Evolutionary conservation across 2,329 filamentous ascomycete species (phyloP).

Genomic region (Alternaria sp.): DNA sequence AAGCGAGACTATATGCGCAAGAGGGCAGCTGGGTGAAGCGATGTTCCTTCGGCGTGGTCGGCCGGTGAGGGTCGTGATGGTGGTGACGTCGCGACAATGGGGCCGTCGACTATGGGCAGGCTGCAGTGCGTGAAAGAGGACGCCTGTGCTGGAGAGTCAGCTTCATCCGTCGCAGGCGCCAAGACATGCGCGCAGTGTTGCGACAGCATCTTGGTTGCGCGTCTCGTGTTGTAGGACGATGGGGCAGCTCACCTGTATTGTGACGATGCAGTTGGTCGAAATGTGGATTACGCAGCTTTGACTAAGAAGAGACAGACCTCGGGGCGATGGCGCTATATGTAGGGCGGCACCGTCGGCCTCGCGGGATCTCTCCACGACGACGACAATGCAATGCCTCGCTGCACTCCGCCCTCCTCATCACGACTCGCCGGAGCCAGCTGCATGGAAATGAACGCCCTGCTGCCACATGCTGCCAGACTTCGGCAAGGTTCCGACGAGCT

Average conservation of each 20-base stretch:
- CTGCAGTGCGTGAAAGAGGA: constrained; percentile 14
- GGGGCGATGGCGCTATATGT: constrained; percentile 22
- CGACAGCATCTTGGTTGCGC: constrained; percentile 19
- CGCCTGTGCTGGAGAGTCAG: constrained; percentile 21
- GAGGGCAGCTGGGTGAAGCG: neutral
- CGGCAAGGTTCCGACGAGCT: constrained; percentile 19
- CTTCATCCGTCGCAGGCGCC: constrained; percentile 13
- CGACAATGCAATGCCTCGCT: constrained; percentile 3
- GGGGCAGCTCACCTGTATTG: constrained; percentile 31
- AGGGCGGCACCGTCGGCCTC: constrained; percentile 13
- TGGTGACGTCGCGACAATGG: constrained; percentile 22
- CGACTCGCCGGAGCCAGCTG: constrained; percentile 4
- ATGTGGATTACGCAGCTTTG: constrained; percentile 33
- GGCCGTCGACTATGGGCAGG: constrained; percentile 8
- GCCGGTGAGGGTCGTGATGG: constrained; percentile 1
- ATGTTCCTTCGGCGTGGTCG: neutral
- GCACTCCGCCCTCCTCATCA: neutral
- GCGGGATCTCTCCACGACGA: constrained; percentile 12
- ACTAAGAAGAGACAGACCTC: constrained; percentile 25
- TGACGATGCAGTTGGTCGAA: constrained; percentile 29
- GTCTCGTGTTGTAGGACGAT: constrained; percentile 10
- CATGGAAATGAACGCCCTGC: constrained; percentile 1
- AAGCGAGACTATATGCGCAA: neutral
- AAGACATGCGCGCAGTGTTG: constrained; percentile 18
- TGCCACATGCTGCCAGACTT: constrained; percentile 19